Conservation (phyloP, 805 yeast genomes). For the Candida hungchunana region DNA sequence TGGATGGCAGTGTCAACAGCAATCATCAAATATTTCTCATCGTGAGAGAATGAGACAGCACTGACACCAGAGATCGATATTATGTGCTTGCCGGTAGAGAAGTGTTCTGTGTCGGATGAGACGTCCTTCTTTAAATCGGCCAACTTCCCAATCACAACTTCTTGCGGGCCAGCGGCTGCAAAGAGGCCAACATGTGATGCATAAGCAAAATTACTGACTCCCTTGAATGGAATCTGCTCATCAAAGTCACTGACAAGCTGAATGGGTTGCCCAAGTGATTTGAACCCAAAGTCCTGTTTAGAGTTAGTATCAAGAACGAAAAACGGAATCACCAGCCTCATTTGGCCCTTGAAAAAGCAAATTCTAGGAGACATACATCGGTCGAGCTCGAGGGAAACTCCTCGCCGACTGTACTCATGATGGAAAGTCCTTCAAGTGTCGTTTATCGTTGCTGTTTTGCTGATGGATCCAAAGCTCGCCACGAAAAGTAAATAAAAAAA, state of each 20-base stretch:
- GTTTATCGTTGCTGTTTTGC: no score
- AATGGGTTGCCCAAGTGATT: slow-evolving; percentile 29
- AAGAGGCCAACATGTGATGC: slow-evolving; percentile 30
- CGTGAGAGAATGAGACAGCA: slow-evolving; percentile 29
- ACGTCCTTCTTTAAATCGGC: slow-evolving; percentile 30
- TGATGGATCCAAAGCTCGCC: neutral
- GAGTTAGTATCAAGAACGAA: slow-evolving; percentile 11
- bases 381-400: slow-evolving; percentile 18
- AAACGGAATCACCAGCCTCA: no score
- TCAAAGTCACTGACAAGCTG: slow-evolving; percentile 33
- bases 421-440: no score
- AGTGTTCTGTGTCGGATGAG: slow-evolving; percentile 14
- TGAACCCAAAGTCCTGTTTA: slow-evolving; percentile 42
- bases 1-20: slow-evolving; percentile 24
- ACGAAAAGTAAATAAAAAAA: slow-evolving; percentile 4
- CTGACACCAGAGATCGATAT: slow-evolving; percentile 25
- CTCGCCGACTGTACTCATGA: slow-evolving; percentile 18
- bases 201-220: slow-evolving; percentile 34
- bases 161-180: slow-evolving; percentile 36
- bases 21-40: slow-evolving; percentile 30
- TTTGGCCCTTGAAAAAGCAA: neutral
- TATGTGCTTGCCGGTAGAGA: slow-evolving; percentile 19
- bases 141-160: slow-evolving; percentile 33
- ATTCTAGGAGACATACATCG: slow-evolving; percentile 20
- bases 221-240: slow-evolving; percentile 34